phyloP scores from a whole-genome alignment of 2,329 filamentous ascomycete species.

The Calonectria pteridis region DNA sequence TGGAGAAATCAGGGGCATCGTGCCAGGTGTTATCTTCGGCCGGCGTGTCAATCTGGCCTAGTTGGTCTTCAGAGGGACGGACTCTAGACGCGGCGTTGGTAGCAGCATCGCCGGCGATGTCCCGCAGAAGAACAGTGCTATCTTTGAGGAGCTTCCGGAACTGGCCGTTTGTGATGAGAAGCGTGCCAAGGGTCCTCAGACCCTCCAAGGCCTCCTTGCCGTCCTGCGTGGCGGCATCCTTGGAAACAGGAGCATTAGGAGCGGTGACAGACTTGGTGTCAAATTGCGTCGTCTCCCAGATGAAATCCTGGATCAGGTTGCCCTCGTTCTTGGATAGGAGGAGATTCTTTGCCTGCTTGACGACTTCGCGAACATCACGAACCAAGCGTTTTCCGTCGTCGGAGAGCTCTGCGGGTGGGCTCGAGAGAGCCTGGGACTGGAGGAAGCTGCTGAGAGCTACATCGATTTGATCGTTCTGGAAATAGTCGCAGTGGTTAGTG shows the following conservation, averaged over 20 bases:
- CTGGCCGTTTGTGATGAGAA: constrained; percentile 95
- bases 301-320: constrained; percentile 94
- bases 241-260: constrained; percentile 78
- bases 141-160: constrained; percentile 93
- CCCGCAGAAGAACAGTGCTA: constrained; percentile 82
- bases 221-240: constrained; percentile 84
- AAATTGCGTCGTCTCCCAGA: constrained; percentile 90
- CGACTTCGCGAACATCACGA: constrained; percentile 80
- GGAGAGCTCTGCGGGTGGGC: constrained; percentile 83
- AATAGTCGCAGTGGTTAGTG: constrained; percentile 18
- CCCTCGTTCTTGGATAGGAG: constrained; percentile 95
- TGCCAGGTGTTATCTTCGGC: constrained; percentile 96
- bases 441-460: constrained; percentile 92
- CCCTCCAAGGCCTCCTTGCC: constrained; percentile 87
- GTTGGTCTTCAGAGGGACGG: constrained; percentile 81
- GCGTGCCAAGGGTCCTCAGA: constrained; percentile 85
- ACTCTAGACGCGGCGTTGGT: constrained; percentile 80
- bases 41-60: constrained; percentile 83
- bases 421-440: constrained; percentile 75
- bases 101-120: constrained; percentile 93
- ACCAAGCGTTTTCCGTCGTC: constrained; percentile 85
- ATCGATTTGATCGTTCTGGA: constrained; percentile 93
- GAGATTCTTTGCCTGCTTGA: constrained; percentile 86
- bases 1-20: constrained; percentile 82
- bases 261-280: constrained; percentile 70